Conservation (phyloP, 352 stramenopile species). For the Halophytophthora polymorphica region DNA sequence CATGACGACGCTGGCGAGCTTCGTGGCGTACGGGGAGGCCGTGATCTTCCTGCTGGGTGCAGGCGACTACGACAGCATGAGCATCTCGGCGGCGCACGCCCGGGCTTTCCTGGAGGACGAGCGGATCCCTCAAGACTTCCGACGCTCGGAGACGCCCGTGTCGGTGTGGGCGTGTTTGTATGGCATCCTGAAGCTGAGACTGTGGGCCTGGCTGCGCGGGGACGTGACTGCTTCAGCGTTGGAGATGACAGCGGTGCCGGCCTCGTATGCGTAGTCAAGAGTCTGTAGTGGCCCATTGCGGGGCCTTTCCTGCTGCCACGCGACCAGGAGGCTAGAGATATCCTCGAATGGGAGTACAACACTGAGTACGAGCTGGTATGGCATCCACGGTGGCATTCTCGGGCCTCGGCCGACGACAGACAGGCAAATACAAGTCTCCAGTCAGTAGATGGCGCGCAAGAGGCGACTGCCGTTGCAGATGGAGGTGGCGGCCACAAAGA, state of each 20-base stretch:
- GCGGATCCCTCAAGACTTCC: conserved; percentile 43
- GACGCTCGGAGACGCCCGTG: conserved; percentile 29
- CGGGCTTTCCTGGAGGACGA: conserved; percentile 48
- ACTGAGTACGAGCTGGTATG: too few relatives aligned
- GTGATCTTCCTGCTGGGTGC: conserved; percentile 48
- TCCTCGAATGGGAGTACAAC: too few relatives aligned
- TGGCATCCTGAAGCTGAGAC: conserved; percentile 42
- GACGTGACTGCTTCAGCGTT: not conserved
- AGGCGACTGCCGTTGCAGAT: conserved; percentile 73
- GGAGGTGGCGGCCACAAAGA: conserved; percentile 68
- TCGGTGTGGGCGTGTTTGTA: conserved; percentile 28
- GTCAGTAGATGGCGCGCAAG: conserved; percentile 52
- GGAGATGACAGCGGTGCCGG: too few relatives aligned
- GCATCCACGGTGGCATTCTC: too few relatives aligned
- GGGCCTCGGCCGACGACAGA: too few relatives aligned
- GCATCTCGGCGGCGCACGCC: conserved; percentile 41
- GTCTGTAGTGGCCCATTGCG: too few relatives aligned
- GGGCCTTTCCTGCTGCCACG: too few relatives aligned
- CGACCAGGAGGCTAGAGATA: too few relatives aligned
- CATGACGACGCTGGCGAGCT: conserved; percentile 28
- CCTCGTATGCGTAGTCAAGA: too few relatives aligned
- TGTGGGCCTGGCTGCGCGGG: conserved; percentile 14
- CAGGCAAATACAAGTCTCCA: too few relatives aligned
- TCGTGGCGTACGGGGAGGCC: conserved; percentile 42
- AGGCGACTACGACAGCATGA: conserved; percentile 29